A percentile compares a stretch with the other conserved stretches of the same genome.
phyloP scores from a whole-genome alignment of 1,284 basidiomycete genomes.

The Austropuccinia psidii region DNA sequence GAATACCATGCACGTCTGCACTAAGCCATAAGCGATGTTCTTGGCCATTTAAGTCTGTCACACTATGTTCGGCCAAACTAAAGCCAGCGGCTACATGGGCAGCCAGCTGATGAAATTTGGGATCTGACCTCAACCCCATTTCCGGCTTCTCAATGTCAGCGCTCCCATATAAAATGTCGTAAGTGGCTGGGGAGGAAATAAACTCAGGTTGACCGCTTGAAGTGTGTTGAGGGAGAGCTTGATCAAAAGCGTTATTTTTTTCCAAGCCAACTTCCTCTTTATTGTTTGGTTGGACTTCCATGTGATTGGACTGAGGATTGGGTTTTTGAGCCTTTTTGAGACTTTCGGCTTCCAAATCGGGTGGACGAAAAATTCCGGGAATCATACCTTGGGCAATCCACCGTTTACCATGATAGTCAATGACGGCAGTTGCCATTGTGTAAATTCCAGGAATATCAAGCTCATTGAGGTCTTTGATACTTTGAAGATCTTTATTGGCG shows the following conservation, averaged over 20 bases:
- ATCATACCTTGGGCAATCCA: slow-evolving; percentile 57
- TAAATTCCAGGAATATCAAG: slow-evolving; percentile 48
- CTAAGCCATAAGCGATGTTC: slow-evolving; percentile 53
- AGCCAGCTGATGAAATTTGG: slow-evolving; percentile 53
- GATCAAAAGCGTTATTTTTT: slow-evolving; percentile 58
- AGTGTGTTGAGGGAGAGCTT: slow-evolving; percentile 62
- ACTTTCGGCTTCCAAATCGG: slow-evolving; percentile 41
- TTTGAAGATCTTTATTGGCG: slow-evolving; percentile 55
- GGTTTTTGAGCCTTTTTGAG: slow-evolving; percentile 39
- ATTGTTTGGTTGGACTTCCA: slow-evolving; percentile 41
- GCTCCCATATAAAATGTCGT: slow-evolving; percentile 54
- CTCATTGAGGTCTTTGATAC: slow-evolving; percentile 53
- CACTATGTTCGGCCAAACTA: slow-evolving; percentile 53
- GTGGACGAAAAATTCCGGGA: slow-evolving; percentile 53
- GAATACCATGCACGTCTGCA: slow-evolving; percentile 55
- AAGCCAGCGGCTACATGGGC: slow-evolving; percentile 52
- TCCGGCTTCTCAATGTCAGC: slow-evolving; percentile 53
- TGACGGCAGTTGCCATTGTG: slow-evolving; percentile 50
- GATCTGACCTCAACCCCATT: slow-evolving; percentile 49
- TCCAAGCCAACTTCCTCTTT: slow-evolving; percentile 38
- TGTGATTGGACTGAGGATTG: slow-evolving; percentile 8
- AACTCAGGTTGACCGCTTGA: slow-evolving; percentile 40
- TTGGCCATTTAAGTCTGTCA: slow-evolving; percentile 50
- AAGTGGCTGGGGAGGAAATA: slow-evolving; percentile 49
- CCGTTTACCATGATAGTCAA: slow-evolving; percentile 56